These are phyloP conservation scores for Triticum timopheevii DNA, from an alignment of 176 grass and related monocot species.

Conservation along the genomic window DNA sequence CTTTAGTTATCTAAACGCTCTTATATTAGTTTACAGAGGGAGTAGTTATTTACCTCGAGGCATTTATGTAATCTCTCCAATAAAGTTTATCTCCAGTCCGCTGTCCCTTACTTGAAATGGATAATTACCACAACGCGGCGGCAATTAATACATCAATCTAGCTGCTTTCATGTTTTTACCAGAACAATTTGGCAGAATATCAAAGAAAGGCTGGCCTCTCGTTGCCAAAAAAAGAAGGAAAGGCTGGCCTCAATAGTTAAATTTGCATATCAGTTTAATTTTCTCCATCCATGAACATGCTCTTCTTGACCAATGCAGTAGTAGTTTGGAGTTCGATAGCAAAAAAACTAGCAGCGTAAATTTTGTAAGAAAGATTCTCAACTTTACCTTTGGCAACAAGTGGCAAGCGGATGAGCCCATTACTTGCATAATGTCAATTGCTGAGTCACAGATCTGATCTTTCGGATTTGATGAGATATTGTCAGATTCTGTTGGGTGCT, in stretches of 20 bases:
- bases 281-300: neutral
- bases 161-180: no score
- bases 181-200: neutral
- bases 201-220: neutral
- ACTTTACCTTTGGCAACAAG: slow-evolving; percentile 74
- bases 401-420: slow-evolving; percentile 74
- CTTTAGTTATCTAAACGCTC: no score
- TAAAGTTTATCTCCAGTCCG: no score
- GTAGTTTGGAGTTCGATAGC: neutral
- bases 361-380: neutral
- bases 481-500: no score
- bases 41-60: no score
- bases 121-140: neutral
- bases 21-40: no score
- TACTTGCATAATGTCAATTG: slow-evolving; percentile 81
- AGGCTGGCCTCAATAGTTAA: neutral
- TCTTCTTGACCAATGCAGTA: neutral
- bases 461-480: no score
- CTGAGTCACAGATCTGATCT: slow-evolving; percentile 27
- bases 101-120: neutral
- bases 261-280: neutral
- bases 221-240: no score
- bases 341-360: neutral
- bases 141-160: no score
- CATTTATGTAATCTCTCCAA: no score